Percentiles rank a stretch among this genome's conserved stretches.
Conservation (phyloP, 257 asterid genomes). For the Gentiana macrophylla region DNA sequence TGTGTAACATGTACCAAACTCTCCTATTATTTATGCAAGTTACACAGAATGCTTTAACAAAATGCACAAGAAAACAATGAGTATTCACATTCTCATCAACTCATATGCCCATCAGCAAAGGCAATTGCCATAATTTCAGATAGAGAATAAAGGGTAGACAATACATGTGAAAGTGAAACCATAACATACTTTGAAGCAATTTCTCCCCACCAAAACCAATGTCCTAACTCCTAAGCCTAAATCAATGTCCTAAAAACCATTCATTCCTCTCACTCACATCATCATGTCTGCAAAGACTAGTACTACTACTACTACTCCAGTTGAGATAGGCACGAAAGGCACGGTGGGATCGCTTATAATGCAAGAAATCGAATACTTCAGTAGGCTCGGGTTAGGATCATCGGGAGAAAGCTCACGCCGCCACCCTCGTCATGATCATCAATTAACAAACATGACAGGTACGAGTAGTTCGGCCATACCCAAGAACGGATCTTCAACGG, state of each 20-base stretch:
- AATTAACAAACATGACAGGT: constrained; percentile 17
- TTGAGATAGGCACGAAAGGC: constrained; percentile 24
- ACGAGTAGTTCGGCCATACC: constrained; percentile 14
- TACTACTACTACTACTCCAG: constrained; percentile 10
- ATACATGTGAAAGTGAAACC: constrained; percentile 15
- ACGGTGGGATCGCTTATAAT: constrained; percentile 34
- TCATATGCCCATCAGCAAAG: constrained; percentile 3
- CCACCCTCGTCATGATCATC: constrained; percentile 6
- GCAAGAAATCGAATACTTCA: constrained; percentile 26
- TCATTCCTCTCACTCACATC: constrained; percentile 10
- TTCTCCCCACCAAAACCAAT: constrained; percentile 14
- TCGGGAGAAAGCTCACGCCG: constrained; percentile 3
- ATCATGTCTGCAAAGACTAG: constrained; percentile 16
- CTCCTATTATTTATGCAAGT: no score
- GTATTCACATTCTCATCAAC: constrained; percentile 14
- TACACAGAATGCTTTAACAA: constrained; percentile 23
- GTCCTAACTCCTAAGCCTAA: constrained; percentile 7
- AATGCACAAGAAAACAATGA: constrained; percentile 57
- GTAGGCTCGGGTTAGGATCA: constrained; percentile 13
- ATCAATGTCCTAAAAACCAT: constrained; percentile 16
- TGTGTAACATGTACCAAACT: no score
- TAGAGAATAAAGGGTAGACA: constrained; percentile 16
- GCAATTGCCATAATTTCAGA: constrained; percentile 12
- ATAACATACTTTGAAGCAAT: constrained; percentile 6
- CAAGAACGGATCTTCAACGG: constrained; percentile 17